Evolutionary conservation across 257 asterid genomes (phyloP).

Genomic region (Ehretia macrophylla): DNA sequence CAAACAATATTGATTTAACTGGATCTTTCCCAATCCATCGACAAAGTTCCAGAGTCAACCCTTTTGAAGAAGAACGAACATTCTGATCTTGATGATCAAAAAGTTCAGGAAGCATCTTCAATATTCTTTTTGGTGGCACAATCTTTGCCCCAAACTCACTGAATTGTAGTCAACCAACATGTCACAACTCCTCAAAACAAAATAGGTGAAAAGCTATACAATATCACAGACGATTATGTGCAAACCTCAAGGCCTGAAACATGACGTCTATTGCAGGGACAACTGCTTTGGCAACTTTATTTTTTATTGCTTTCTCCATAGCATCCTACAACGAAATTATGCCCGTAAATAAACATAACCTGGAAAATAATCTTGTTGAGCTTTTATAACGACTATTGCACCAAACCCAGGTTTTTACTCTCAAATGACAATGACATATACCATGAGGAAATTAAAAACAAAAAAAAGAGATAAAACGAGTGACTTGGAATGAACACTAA

Average conservation of each 20-base stretch:
- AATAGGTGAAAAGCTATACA: not conserved
- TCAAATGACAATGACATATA: too few relatives aligned
- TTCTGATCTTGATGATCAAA: slow-evolving; percentile 99
- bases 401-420: too few relatives aligned
- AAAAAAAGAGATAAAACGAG: too few relatives aligned
- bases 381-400: too few relatives aligned
- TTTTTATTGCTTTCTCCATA: slow-evolving; percentile 97
- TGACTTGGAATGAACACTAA: too few relatives aligned
- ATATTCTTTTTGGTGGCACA: slow-evolving; percentile 88
- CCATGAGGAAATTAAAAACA: too few relatives aligned
- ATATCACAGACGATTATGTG: slow-evolving; percentile 12
- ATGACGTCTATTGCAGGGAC: slow-evolving; percentile 99
- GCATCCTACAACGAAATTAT: slow-evolving; percentile 63
- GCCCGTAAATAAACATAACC: not conserved
- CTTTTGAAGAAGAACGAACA: slow-evolving; percentile 98
- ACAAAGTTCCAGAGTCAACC: slow-evolving; percentile 93
- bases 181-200: slow-evolving; percentile 21
- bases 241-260: slow-evolving; percentile 97
- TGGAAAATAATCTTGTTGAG: too few relatives aligned
- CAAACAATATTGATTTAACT: slow-evolving; percentile 91
- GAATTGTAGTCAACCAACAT: slow-evolving; percentile 30
- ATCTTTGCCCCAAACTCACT: slow-evolving; percentile 97
- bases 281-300: slow-evolving; percentile 96
- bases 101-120: slow-evolving; percentile 99
- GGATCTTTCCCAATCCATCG: slow-evolving; percentile 99